Percentiles rank a stretch among this genome's conserved stretches.
Conservation (phyloP, 1,284 basidiomycete species). For the Ustilago cynodontis region DNA sequence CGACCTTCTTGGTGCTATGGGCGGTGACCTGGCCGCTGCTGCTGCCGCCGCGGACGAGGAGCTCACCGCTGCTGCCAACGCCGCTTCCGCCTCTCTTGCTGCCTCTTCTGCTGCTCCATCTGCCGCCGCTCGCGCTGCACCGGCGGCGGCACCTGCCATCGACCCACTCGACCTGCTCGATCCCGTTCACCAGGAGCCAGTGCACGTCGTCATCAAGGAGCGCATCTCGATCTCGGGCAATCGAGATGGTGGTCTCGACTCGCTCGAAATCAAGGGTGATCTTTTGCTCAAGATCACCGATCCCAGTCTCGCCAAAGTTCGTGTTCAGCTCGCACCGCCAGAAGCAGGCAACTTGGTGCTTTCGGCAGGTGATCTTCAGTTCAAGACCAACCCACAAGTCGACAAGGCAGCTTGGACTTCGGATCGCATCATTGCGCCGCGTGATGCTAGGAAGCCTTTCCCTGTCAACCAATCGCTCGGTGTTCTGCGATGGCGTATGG, state of each 20-base stretch:
- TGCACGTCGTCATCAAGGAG: conserved; percentile 89
- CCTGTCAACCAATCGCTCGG: conserved; percentile 86
- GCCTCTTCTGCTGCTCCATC: conserved; percentile 34
- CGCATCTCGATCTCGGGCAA: conserved; percentile 82
- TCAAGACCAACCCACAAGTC: conserved; percentile 96
- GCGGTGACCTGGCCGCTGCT: conserved; percentile 70
- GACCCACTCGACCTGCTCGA: conserved; percentile 74
- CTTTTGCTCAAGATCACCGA: conserved; percentile 90
- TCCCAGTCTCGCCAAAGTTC: conserved; percentile 80
- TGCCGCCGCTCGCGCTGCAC: conserved; percentile 53
- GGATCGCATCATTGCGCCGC: conserved; percentile 81
- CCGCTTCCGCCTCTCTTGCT: conserved; percentile 64
- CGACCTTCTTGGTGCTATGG: conserved; percentile 86
- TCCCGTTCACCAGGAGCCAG: conserved; percentile 81
- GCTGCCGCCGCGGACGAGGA: conserved; percentile 71
- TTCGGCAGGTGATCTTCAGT: conserved; percentile 78
- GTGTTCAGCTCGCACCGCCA: conserved; percentile 77
- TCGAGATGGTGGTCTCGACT: conserved; percentile 89
- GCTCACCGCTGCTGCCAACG: conserved; percentile 71
- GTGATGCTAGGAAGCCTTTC: conserved; percentile 85
- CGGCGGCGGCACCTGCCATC: conserved; percentile 70
- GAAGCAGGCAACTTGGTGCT: conserved; percentile 75
- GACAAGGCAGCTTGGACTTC: conserved; percentile 82
- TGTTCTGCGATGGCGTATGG: conserved; percentile 87
- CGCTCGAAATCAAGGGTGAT: conserved; percentile 91